Evolutionary conservation across 129 eudicot species (phyloP).

Genomic region (Artemisia argyi): DNA sequence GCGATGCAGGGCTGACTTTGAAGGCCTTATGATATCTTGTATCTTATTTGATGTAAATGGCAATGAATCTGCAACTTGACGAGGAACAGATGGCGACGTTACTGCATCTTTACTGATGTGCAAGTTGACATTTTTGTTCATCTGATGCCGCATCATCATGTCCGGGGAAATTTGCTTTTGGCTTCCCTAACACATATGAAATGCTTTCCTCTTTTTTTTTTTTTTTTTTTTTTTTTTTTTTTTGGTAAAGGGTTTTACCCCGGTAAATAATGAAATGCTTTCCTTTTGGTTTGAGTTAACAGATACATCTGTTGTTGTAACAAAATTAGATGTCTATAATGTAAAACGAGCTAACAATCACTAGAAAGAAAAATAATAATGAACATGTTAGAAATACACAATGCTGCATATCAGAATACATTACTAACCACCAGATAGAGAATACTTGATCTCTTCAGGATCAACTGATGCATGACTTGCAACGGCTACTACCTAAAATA

Average conservation of each 20-base stretch:
- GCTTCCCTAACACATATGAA: slow-evolving; percentile 33
- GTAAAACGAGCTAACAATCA: not conserved
- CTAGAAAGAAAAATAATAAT: not conserved
- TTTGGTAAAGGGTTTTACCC: too few relatives aligned
- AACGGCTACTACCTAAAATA: not conserved
- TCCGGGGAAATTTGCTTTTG: slow-evolving; percentile 14
- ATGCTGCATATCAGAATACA: too few relatives aligned
- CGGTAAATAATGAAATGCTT: slow-evolving; percentile 32
- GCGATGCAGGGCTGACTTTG: slow-evolving; percentile 6
- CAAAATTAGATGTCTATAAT: too few relatives aligned
- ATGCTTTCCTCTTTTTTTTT: slow-evolving; percentile 34
- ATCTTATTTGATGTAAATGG: slow-evolving; percentile 40
- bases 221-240: too few relatives aligned
- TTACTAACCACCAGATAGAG: not conserved
- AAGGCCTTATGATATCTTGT: slow-evolving; percentile 29
- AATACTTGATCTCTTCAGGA: slow-evolving; percentile 1
- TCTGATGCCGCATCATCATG: slow-evolving; percentile 42
- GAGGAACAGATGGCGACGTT: slow-evolving; percentile 32
- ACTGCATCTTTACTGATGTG: slow-evolving; percentile 25
- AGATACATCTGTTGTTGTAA: too few relatives aligned
- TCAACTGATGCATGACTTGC: slow-evolving; percentile 10
- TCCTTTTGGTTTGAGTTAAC: slow-evolving; percentile 15
- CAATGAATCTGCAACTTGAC: slow-evolving; percentile 26
- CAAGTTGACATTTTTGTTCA: slow-evolving; percentile 35
- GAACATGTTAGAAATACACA: too few relatives aligned